Percentiles rank a stretch among this genome's conserved stretches.
Evolutionary conservation across 2,329 filamentous ascomycete genomes (phyloP).

Genomic region (Rhynchosporium secalis): DNA sequence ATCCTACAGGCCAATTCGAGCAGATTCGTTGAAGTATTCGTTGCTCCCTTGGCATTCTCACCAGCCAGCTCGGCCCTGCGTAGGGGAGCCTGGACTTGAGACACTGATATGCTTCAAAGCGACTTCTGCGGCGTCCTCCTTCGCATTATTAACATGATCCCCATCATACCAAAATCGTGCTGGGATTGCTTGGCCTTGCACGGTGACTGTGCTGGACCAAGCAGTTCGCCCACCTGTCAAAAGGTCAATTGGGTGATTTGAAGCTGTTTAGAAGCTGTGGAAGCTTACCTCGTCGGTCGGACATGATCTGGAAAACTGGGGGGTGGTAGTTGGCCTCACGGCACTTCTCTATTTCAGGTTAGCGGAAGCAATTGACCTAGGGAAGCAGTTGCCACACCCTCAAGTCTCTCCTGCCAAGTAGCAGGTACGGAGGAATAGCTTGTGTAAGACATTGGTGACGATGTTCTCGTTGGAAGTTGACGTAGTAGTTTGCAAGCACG

Average conservation of each 20-base stretch:
- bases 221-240: conserved; percentile 78
- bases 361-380: conserved; percentile 24
- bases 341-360: conserved; percentile 54
- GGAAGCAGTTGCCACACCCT: conserved; percentile 38
- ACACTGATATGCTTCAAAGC: conserved; percentile 60
- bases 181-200: conserved; percentile 63
- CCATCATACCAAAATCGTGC: conserved; percentile 92
- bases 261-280: conserved; percentile 8
- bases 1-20: conserved; percentile 37
- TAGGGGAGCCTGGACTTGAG: conserved; percentile 46
- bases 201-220: conserved; percentile 80
- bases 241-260: conserved; percentile 33
- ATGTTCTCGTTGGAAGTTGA: conserved; percentile 19
- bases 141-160: conserved; percentile 81
- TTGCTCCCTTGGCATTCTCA: conserved; percentile 28
- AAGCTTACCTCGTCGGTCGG: conserved; percentile 68
- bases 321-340: conserved; percentile 51
- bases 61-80: conserved; percentile 43
- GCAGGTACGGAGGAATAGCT: conserved; percentile 31
- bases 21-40: conserved; percentile 19
- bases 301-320: conserved; percentile 69
- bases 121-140: conserved; percentile 87
- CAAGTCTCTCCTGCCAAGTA: conserved; percentile 43
- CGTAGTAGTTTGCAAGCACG: conserved; percentile 16
- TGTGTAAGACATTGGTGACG: conserved; percentile 37